Evolutionary conservation across 1,284 basidiomycete species (phyloP), one percentile per base, ranked within the genome.

Genomic region (Cryptococcus wingfieldii): DNA sequence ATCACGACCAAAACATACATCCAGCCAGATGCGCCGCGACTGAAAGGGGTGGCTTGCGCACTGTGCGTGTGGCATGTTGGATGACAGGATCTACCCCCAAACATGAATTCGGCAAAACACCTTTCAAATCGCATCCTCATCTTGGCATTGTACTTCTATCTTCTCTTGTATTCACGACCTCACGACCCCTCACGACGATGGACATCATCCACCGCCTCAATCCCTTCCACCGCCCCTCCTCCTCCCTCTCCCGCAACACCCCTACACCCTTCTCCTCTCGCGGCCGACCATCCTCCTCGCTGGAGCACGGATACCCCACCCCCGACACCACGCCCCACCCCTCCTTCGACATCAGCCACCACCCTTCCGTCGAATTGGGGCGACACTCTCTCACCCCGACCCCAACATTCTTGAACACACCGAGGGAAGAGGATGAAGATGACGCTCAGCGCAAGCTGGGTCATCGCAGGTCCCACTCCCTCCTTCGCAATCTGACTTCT

Each of bases 401-500:
- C 31, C 31, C 31, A 10, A 10, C 10, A 34, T 10, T 34, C 10
- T 10, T 23, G 23, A 23, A 34, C 10, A 34, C 31, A 34, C 31
- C 5, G 31, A 34, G 10, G 7, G 31, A 34, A 10, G 31, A 34
- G 31, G 31, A 34, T 34, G 31, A 10, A 34, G 31, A 34, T 8
- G 5, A 8, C 6, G 31, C 31, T n/a, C 12, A 18, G 47, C 14
- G 5, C 13, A 49, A 34, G 14, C 14, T 16, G 18, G 37, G 38
- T 3, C 47, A 49, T n/a, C 47, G 38, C 14, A n/a, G 47, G 28
- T 49, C 47, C 8, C 47, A 49, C 31, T 38, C 47, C 25, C 27
- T 72, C 43, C 56, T 72, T 1, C 55, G 67, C 6, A 55, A 64
- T 4, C 53, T 72, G 16, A 66, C 70, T 1, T 67, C 70, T 47